Conservation (phyloP, 257 asterid species). For the Euphrasia confusa region DNA sequence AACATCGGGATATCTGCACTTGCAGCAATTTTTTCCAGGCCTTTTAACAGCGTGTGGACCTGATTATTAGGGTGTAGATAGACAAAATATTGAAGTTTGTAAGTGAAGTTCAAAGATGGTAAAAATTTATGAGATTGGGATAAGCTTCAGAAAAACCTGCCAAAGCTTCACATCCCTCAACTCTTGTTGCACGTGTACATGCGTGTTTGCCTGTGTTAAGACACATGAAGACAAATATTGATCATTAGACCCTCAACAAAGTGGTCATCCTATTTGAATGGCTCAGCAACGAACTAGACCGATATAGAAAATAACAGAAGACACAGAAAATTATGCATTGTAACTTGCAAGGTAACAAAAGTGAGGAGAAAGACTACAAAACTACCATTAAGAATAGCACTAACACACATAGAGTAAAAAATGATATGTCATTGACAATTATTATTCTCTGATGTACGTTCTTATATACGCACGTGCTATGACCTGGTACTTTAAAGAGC, state of each 20-base stretch:
- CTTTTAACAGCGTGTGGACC: conserved; percentile 93
- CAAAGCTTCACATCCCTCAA: conserved; percentile 94
- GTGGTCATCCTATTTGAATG: conserved; percentile 5
- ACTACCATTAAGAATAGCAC: neutral
- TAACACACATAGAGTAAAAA: neutral
- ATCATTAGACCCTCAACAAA: conserved; percentile 25
- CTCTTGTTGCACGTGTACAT: conserved; percentile 83
- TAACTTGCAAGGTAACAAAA: neutral
- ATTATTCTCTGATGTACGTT: neutral
- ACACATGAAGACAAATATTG: conserved; percentile 23
- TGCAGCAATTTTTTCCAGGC: conserved; percentile 90
- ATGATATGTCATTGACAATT: neutral
- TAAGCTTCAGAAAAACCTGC: conserved; percentile 57
- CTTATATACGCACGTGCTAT: conserved; percentile 1
- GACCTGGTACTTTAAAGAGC: conserved; percentile 6
- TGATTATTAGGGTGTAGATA: conserved; percentile 25
- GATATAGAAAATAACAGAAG: neutral
- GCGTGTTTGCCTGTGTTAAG: conserved; percentile 86
- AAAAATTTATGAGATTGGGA: conserved; percentile 12
- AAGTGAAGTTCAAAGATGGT: conserved; percentile 15
- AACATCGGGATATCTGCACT: conserved; percentile 96
- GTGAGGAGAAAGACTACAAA: neutral
- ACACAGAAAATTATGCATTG: conserved; percentile 1
- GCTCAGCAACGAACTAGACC: neutral
- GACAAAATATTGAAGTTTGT: conserved; percentile 19